These are phyloP conservation scores for Lumnitzera racemosa DNA, from an alignment of 345 rosid species.

Conservation along the genomic window DNA sequence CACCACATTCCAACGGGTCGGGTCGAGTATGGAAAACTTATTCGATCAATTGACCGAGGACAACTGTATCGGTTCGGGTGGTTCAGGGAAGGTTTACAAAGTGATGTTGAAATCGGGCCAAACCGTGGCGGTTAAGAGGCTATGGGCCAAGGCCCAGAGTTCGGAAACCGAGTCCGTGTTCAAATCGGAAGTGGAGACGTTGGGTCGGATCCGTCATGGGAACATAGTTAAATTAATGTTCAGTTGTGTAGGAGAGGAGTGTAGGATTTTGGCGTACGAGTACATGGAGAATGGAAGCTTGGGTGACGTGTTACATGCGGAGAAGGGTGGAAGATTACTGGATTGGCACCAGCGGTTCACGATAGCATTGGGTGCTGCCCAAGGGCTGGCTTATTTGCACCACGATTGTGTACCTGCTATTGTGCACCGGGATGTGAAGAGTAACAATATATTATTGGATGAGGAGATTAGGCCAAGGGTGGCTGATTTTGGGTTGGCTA, in stretches of 20 bases:
- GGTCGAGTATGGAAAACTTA: constrained; percentile 37
- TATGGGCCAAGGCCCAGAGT: constrained; percentile 24
- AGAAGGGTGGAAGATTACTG: constrained; percentile 14
- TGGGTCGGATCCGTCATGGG: constrained; percentile 58
- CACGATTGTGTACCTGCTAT: constrained; percentile 64
- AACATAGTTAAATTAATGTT: constrained; percentile 55
- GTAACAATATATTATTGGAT: constrained; percentile 64
- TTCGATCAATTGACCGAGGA: constrained; percentile 28
- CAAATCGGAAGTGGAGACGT: constrained; percentile 46
- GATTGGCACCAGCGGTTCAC: constrained; percentile 44
- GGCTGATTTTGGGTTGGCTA: constrained; percentile 82
- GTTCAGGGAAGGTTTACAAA: constrained; percentile 57
- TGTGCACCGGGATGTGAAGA: constrained; percentile 77
- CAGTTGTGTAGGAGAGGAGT: constrained; percentile 40
- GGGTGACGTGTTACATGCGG: constrained; percentile 53
- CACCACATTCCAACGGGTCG: constrained; percentile 52
- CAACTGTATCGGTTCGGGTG: constrained; percentile 56
- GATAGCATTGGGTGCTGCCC: constrained; percentile 55
- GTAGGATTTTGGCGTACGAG: constrained; percentile 48
- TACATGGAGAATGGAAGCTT: constrained; percentile 75
- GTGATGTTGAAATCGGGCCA: constrained; percentile 44
- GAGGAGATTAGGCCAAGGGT: constrained; percentile 49
- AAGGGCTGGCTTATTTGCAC: constrained; percentile 68
- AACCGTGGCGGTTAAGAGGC: constrained; percentile 60
- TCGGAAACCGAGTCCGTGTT: constrained; percentile 28